A percentile compares a stretch with the other conserved stretches of the same genome.
Evolutionary conservation across 1,139 yeast genomes (phyloP).

Genomic region (Scheffersomyces stambukii): DNA sequence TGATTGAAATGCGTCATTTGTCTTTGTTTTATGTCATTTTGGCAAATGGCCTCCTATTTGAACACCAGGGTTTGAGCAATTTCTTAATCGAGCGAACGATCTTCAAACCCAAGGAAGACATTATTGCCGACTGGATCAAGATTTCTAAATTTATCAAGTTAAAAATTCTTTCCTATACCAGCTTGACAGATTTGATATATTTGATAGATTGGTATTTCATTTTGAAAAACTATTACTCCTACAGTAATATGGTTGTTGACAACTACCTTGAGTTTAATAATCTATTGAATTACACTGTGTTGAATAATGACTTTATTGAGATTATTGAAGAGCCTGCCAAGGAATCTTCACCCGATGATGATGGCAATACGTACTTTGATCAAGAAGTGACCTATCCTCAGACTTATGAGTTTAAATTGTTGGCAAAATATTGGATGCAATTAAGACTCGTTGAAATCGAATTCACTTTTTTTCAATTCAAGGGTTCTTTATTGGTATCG

Average conservation of each 20-base stretch:
- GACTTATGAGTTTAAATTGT: slow-evolving; percentile 15
- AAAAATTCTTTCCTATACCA: slow-evolving; percentile 16
- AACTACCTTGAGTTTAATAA: slow-evolving; percentile 30
- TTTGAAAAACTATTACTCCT: slow-evolving; percentile 21
- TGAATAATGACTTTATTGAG: slow-evolving; percentile 24
- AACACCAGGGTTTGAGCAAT: slow-evolving; percentile 6
- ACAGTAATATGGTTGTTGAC: slow-evolving; percentile 20
- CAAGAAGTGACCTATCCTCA: slow-evolving; percentile 9
- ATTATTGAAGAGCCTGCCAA: slow-evolving; percentile 13
- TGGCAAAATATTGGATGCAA: slow-evolving; percentile 28
- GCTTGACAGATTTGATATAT: slow-evolving; percentile 22
- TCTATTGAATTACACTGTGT: slow-evolving; percentile 23
- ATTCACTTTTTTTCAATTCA: slow-evolving; percentile 27
- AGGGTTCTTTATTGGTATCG: slow-evolving; percentile 28
- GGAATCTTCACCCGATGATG: slow-evolving; percentile 6
- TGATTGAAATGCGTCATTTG: slow-evolving; percentile 13
- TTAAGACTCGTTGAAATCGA: slow-evolving; percentile 27
- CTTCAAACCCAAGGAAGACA: slow-evolving; percentile 10
- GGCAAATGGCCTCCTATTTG: slow-evolving; percentile 21
- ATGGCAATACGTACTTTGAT: no score
- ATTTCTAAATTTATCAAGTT: slow-evolving; percentile 20
- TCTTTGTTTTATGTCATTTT: slow-evolving; percentile 17
- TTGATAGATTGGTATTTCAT: slow-evolving; percentile 28
- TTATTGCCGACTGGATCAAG: slow-evolving; percentile 22
- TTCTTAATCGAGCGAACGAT: slow-evolving; percentile 10